Conservation (phyloP, 257 asterid species). For the Solanum pimpinellifolium region DNA sequence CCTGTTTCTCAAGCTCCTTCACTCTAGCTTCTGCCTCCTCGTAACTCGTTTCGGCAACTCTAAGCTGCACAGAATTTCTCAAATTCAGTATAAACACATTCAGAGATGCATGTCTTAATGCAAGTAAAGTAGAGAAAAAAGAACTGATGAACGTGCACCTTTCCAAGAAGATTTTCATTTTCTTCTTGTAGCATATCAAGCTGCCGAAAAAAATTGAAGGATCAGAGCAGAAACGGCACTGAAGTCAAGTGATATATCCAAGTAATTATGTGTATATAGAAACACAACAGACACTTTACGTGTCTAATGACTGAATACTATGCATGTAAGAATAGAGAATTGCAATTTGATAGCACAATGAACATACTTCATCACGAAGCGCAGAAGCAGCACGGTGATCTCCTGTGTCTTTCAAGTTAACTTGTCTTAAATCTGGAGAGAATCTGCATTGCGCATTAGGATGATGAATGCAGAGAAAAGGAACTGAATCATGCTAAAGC, state of each 20-base stretch:
- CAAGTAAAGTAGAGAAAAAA: neutral
- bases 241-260: neutral
- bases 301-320: neutral
- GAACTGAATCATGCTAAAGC: neutral
- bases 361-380: constrained; percentile 73
- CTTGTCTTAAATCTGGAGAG: constrained; percentile 54
- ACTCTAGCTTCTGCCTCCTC: constrained; percentile 89
- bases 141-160: constrained; percentile 30
- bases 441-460: constrained; percentile 45
- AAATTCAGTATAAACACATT: constrained; percentile 5
- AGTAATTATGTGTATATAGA: neutral
- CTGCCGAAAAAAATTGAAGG: constrained; percentile 32
- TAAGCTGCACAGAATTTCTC: constrained; percentile 44
- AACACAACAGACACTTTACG: neutral
- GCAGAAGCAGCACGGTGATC: constrained; percentile 70
- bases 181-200: constrained; percentile 93
- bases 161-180: constrained; percentile 66
- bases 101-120: neutral
- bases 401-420: constrained; percentile 45
- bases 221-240: constrained; percentile 15
- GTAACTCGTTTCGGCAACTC: constrained; percentile 59
- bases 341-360: neutral
- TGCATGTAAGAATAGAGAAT: constrained; percentile 4
- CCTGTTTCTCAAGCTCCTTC: constrained; percentile 97
- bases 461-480: constrained; percentile 2